Evolutionary conservation across 129 eudicot species (phyloP), one percentile per base, ranked within the genome.

Genomic region (Flaveria trinervia): DNA sequence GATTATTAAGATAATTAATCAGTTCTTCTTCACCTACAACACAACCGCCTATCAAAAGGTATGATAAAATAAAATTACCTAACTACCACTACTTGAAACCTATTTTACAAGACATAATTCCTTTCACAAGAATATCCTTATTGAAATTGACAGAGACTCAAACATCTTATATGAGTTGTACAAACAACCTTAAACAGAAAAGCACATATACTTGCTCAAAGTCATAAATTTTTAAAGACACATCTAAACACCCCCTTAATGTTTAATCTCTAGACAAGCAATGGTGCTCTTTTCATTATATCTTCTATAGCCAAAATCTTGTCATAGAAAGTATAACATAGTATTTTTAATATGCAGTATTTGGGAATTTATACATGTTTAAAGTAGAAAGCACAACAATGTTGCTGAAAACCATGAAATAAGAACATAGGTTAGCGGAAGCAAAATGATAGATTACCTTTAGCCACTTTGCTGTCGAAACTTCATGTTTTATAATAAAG

Each of bases 391-490:
- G 18, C 33, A 7, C 20, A 62, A 28, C 43, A 23, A 59, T 59
- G 16, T 22, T 14, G 25, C 36, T 57, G 48, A 25, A 49, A 16
- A 23, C 45, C 1, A 72, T 16, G 51, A 17, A 59, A 20, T 69
- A 23, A 60, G 70, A 18, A 28, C 48, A 55, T 26, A 73, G 61
- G 60, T 73, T 61, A 68, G 17, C 50, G 13, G 52, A 52, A 36
- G 22, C 41, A 49, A 49, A 71, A 57, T 43, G 3, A 57, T 73
- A 67, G 70, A 85, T 90, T 84, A 88, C 92, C 94, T 82, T 36
- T 62, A 44, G 77, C 81, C 69, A 64, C 70, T 81, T 77, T 72
- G 72, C 71, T 28, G 22, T 76, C 72, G 70, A 73, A 85, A 82
- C 76, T 70, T 77, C 69, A 76, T 50, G 77, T 82, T 57, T 9